These are phyloP conservation scores for Schrenkiella parvula DNA, from an alignment of 345 rosid genomes.

Conservation along the genomic window DNA sequence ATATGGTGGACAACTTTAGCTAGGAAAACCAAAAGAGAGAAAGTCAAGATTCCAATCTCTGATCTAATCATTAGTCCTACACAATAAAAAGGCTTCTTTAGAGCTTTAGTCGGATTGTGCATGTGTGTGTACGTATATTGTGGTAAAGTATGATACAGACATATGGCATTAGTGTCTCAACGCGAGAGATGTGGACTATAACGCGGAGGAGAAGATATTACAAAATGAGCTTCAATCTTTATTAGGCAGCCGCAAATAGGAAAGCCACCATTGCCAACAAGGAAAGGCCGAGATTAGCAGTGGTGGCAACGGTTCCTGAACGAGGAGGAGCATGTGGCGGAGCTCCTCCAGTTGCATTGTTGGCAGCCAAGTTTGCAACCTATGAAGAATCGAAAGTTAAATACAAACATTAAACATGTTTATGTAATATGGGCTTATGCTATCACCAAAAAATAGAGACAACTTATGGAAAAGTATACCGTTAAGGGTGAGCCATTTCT, in stretches of 20 bases:
- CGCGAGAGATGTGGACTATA: not conserved
- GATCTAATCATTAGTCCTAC: not conserved
- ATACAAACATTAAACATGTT: constrained; percentile 3
- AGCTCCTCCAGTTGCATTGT: constrained; percentile 1
- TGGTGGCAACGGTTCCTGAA: constrained; percentile 29
- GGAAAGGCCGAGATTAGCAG: constrained; percentile 35
- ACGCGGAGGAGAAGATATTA: not conserved
- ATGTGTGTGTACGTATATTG: not conserved
- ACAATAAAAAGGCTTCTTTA: not conserved
- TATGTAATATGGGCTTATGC: not conserved
- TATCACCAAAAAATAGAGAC: not conserved
- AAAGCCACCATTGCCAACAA: constrained; percentile 36
- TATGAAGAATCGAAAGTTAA: not conserved
- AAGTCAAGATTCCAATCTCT: not conserved
- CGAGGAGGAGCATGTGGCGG: constrained; percentile 13
- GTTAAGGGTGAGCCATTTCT: constrained; percentile 59
- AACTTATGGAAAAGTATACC: constrained; percentile 31
- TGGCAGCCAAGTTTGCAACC: constrained; percentile 28
- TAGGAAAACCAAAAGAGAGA: not conserved
- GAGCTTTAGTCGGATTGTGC: not conserved
- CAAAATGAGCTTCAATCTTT: not conserved
- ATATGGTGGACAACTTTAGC: not conserved
- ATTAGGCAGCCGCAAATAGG: constrained; percentile 13
- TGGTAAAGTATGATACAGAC: not conserved
- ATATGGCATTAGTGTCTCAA: not conserved